phyloP scores from a whole-genome alignment of 768 basidiomycete species.

The Megacollybia marginata region DNA sequence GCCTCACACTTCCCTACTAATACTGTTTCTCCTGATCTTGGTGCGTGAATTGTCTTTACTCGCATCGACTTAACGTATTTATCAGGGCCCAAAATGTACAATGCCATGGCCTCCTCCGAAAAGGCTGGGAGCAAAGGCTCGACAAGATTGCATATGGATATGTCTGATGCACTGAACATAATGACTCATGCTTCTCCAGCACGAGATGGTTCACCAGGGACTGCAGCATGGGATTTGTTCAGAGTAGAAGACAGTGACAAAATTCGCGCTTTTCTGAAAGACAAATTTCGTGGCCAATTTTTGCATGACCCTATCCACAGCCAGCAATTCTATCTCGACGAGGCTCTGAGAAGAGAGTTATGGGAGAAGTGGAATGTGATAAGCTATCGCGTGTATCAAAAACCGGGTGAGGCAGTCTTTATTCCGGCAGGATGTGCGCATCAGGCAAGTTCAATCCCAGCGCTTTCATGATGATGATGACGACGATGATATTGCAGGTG shows the following conservation, averaged over 20 bases:
- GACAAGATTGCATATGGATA: conserved; percentile 89
- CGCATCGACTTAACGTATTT: conserved; percentile 6
- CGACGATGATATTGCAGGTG: conserved; percentile 41
- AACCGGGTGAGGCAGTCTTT: conserved; percentile 88
- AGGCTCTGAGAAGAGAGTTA: conserved; percentile 56
- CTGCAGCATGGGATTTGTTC: conserved; percentile 90
- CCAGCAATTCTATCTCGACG: conserved; percentile 82
- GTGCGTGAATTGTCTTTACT: conserved; percentile 28
- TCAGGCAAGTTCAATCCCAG: conserved; percentile 45
- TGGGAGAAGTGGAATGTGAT: conserved; percentile 60
- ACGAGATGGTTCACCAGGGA: conserved; percentile 59
- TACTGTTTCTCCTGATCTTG: conserved; percentile 72
- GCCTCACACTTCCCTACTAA: conserved; percentile 85
- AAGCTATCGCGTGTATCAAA: conserved; percentile 83
- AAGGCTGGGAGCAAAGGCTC: conserved; percentile 68
- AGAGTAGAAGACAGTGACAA: conserved; percentile 74
- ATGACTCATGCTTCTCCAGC: conserved; percentile 67
- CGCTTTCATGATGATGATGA: neutral
- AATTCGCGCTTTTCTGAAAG: conserved; percentile 67
- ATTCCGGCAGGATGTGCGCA: conserved; percentile 93
- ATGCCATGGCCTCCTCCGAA: conserved; percentile 72
- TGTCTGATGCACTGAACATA: conserved; percentile 90
- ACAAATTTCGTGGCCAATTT: conserved; percentile 47
- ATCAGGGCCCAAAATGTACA: conserved; percentile 91
- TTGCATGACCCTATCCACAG: conserved; percentile 84